Percentiles rank a stretch among this genome's conserved stretches.
Conservation (phyloP, 148 eudicot species). For the Talinum fruticosum region DNA sequence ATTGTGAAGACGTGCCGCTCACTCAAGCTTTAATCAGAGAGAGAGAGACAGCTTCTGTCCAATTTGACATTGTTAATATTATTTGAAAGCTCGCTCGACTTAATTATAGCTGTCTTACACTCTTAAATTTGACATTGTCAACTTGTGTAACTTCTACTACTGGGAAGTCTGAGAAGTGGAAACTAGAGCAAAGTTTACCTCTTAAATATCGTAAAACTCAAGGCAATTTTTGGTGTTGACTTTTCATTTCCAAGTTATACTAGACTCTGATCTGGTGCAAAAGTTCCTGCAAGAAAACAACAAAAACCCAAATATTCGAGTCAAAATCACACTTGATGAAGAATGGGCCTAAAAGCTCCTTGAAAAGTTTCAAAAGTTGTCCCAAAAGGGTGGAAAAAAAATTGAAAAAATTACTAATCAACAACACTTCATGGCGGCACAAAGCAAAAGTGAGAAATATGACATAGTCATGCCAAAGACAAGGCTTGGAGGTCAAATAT, state of each 20-base stretch:
- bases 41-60: neutral
- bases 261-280: neutral
- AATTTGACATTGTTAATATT: neutral
- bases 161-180: neutral
- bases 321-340: neutral
- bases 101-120: too few species aligned
- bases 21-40: neutral
- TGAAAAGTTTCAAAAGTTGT: too few species aligned
- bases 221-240: neutral
- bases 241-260: neutral
- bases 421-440: too few species aligned
- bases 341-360: neutral
- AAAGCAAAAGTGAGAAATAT: too few species aligned
- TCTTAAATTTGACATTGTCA: neutral
- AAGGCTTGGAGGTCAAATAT: too few species aligned
- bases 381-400: too few species aligned
- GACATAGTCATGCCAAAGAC: too few species aligned
- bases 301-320: neutral
- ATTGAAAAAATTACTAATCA: too few species aligned
- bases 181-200: neutral
- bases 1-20: neutral
- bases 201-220: neutral
- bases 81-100: neutral
- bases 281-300: neutral
- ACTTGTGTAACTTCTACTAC: neutral